phyloP scores from a whole-genome alignment of 495 filamentous ascomycete species.

The Penicillium goetzii region DNA sequence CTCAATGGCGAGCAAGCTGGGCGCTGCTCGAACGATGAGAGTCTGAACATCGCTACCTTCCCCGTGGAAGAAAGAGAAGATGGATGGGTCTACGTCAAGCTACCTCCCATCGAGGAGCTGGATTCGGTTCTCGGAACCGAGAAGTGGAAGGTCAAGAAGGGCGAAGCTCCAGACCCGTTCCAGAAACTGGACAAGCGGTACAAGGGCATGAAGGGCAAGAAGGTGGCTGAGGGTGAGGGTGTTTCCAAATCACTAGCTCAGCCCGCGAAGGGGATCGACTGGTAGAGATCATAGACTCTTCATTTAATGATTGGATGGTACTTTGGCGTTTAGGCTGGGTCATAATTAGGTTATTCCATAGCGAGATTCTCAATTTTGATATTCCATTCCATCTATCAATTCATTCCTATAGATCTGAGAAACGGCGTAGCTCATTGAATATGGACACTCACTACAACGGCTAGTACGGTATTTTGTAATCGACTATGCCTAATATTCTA shows the following conservation, averaged over 20 bases:
- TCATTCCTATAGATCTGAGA: background rate
- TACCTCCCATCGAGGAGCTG: slow-evolving; percentile 84
- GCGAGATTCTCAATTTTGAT: background rate
- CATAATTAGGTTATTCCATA: background rate
- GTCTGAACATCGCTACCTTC: slow-evolving; percentile 85
- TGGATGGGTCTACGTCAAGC: slow-evolving; percentile 82
- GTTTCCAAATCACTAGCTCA: slow-evolving; percentile 46
- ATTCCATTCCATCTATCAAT: background rate
- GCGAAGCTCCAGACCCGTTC: slow-evolving; percentile 66
- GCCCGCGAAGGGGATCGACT: slow-evolving; percentile 64
- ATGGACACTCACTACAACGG: background rate
- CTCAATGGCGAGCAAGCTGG: slow-evolving; percentile 71
- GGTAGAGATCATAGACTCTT: slow-evolving; percentile 46
- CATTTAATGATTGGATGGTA: background rate
- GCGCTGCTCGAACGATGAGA: slow-evolving; percentile 74
- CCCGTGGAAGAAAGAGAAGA: slow-evolving; percentile 76
- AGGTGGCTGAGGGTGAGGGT: slow-evolving; percentile 53
- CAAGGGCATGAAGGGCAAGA: slow-evolving; percentile 60
- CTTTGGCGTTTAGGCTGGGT: background rate
- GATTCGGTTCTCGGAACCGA: slow-evolving; percentile 80
- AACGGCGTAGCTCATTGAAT: background rate
- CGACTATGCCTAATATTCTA: background rate
- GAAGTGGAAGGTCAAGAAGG: slow-evolving; percentile 82
- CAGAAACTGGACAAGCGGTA: slow-evolving; percentile 70
- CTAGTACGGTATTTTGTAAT: background rate